These are phyloP conservation scores for Fusarium newnesense DNA, from an alignment of 2,329 filamentous ascomycete genomes.

Conservation along the genomic window DNA sequence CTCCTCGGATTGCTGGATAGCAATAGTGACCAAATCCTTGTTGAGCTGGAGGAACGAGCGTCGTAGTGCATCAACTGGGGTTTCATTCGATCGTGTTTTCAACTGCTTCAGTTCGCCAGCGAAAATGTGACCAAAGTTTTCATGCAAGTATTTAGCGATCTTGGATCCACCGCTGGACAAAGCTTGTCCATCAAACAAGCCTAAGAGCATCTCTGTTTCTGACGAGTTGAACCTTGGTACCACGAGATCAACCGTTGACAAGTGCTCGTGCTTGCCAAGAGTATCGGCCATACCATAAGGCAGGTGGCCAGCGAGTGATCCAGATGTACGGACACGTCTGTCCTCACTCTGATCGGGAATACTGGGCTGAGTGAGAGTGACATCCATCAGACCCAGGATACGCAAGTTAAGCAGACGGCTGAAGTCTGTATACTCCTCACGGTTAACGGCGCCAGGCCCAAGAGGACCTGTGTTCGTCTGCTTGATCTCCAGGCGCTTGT, in stretches of 20 bases:
- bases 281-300: slow-evolving; percentile 98
- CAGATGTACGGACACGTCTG: slow-evolving; percentile 93
- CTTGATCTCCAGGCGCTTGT: slow-evolving; percentile 94
- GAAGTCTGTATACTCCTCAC: slow-evolving; percentile 83
- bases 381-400: slow-evolving; percentile 95
- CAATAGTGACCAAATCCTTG: slow-evolving; percentile 90
- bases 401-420: slow-evolving; percentile 84
- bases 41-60: slow-evolving; percentile 90
- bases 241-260: slow-evolving; percentile 95
- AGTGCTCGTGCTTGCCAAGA: slow-evolving; percentile 89
- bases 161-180: slow-evolving; percentile 90
- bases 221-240: slow-evolving; percentile 91
- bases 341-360: slow-evolving; percentile 97
- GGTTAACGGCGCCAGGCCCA: slow-evolving; percentile 64
- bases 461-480: slow-evolving; percentile 62
- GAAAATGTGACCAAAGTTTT: slow-evolving; percentile 91
- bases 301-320: slow-evolving; percentile 89
- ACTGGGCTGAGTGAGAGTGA: slow-evolving; percentile 91
- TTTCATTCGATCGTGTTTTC: slow-evolving; percentile 75
- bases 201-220: slow-evolving; percentile 88
- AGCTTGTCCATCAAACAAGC: slow-evolving; percentile 96
- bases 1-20: slow-evolving; percentile 83
- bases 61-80: slow-evolving; percentile 82
- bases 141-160: slow-evolving; percentile 95
- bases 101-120: slow-evolving; percentile 81